phyloP scores from a whole-genome alignment of 805 yeast species.

The Lipomyces starkeyi region DNA sequence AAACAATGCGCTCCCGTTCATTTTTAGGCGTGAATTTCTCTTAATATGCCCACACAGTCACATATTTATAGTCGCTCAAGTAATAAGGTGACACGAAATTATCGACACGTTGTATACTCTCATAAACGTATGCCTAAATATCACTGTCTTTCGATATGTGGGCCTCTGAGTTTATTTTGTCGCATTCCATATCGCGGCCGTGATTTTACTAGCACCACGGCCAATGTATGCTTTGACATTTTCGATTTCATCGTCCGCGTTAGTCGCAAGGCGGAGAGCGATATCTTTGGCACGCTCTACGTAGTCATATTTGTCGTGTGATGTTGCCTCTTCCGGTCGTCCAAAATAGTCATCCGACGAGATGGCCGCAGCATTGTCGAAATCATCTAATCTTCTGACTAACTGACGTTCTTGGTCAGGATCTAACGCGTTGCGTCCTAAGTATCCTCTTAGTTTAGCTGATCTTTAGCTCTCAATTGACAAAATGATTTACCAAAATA shows the following conservation, averaged over 20 bases:
- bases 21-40: too few relatives aligned
- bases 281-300: conserved; percentile 12
- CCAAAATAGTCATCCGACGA: conserved; percentile 96
- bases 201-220: conserved; percentile 1
- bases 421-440: not conserved
- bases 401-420: conserved; percentile 11
- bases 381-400: conserved; percentile 53
- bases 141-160: not conserved
- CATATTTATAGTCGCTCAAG: not conserved
- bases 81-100: not conserved
- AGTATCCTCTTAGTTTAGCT: not conserved
- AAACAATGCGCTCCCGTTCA: not conserved
- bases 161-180: not conserved
- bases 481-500: conserved; percentile 20
- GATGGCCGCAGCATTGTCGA: conserved; percentile 88
- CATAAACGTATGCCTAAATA: not conserved
- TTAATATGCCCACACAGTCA: too few relatives aligned
- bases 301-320: conserved; percentile 7
- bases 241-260: conserved; percentile 18
- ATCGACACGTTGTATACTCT: not conserved
- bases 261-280: conserved; percentile 9
- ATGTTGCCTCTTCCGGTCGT: conserved; percentile 56
- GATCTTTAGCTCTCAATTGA: not conserved
- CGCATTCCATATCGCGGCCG: conserved; percentile 12
- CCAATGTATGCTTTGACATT: conserved; percentile 4